Evolutionary conservation across 768 basidiomycete genomes (phyloP), one percentile per base, ranked within the genome.

Genomic region (Omphalotus guepiniiformis): DNA sequence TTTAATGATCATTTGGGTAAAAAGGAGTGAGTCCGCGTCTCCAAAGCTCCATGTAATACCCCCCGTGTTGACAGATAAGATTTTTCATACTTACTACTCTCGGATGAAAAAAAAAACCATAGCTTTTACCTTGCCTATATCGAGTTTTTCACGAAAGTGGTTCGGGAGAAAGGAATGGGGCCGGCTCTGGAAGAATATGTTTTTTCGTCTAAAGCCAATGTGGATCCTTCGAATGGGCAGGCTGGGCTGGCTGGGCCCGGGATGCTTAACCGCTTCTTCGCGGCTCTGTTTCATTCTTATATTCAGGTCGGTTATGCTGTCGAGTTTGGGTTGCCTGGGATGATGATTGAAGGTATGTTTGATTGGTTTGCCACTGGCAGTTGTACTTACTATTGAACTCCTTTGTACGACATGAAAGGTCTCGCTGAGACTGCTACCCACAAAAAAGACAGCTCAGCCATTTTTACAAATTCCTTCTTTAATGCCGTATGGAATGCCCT

Each of bases 281-380:
- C 69, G 1, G 81, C 80, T 3, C 56, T 83, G 7, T 23, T 87
- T 3, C 85, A 88, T 54, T 79, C 85, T 0, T 46, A 85, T 28
- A 85, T 88, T 37, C 82, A 86, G 53, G 54, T 66, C 2, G 84
- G 82, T 11, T 78, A 78, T 60, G 84, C 82, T 3, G 61, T 74
- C 2, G 86, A 88, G 58, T 86, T 85, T 51, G 69, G 65, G 11
- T 48, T 82, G 18, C 73, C 76, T 7, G 85, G 83, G 1, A 60
- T 84, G 39, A 61, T 78, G 1, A 79, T 76, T 1, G 84, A 88
- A 68, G 85, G 85, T 83, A 43, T 16, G 11, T 27, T 8, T 23
- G 2, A n/a, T n/a, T n/a, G n/a, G n/a, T n/a, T n/a, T n/a, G n/a
- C n/a, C n/a, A n/a, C n/a, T n/a, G n/a, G n/a, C n/a, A n/a, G n/a